Conservation (phyloP, 2,329 filamentous ascomycete species). For the Myrmaecium sp. region DNA sequence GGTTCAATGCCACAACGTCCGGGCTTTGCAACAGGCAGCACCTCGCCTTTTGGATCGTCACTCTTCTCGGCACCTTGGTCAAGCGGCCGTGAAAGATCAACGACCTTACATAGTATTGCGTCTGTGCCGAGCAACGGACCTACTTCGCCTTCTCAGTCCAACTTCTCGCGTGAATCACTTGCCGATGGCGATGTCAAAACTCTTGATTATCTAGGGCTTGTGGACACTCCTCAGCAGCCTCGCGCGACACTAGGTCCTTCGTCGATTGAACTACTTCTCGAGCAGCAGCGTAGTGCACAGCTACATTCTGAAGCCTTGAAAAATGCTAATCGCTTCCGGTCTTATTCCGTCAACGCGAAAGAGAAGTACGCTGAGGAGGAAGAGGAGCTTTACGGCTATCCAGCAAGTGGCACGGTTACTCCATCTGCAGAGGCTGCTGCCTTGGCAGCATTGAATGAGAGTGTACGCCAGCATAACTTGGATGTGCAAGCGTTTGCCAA, state of each 20-base stretch:
- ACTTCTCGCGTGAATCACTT: constrained; percentile 69
- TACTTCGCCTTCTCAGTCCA: constrained; percentile 74
- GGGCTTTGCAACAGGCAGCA: constrained; percentile 40
- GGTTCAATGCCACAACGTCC: constrained; percentile 87
- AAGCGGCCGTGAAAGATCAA: constrained; percentile 61
- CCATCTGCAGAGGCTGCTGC: constrained; percentile 42
- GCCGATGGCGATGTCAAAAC: constrained; percentile 84
- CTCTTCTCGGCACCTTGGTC: constrained; percentile 82
- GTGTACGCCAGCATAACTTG: constrained; percentile 80
- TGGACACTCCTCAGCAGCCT: constrained; percentile 75
- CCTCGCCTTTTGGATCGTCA: constrained; percentile 66
- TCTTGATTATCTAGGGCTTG: constrained; percentile 85
- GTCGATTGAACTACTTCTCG: constrained; percentile 30
- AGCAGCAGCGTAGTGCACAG: constrained; percentile 31
- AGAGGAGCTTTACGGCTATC: constrained; percentile 43
- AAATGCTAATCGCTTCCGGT: constrained; percentile 72
- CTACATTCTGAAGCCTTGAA: constrained; percentile 53
- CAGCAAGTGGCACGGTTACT: constrained; percentile 42
- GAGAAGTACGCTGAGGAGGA: constrained; percentile 91
- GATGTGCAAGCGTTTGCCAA: constrained; percentile 85
- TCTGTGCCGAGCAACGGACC: constrained; percentile 78
- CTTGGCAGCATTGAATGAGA: constrained; percentile 44
- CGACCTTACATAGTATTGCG: constrained; percentile 76
- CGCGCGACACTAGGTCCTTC: constrained; percentile 55
- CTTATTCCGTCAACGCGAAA: constrained; percentile 96